Percentiles rank a stretch among this genome's conserved stretches.
These are phyloP conservation scores for Fusarium sp. DNA, from an alignment of 2,329 filamentous ascomycete genomes.

Conservation along the genomic window DNA sequence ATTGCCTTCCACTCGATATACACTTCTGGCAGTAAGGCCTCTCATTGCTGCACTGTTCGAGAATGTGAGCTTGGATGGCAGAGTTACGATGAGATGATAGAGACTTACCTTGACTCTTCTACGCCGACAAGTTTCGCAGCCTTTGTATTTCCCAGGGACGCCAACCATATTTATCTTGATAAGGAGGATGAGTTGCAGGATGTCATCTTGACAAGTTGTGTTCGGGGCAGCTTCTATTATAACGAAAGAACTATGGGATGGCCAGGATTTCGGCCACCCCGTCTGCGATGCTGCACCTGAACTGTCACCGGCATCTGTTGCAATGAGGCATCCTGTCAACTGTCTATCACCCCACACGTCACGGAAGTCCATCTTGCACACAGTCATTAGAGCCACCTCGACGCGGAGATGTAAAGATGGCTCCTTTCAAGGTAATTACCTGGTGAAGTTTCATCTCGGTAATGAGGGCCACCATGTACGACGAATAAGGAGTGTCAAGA, in stretches of 20 bases:
- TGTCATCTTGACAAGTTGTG: neutral
- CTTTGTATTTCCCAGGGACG: constrained; percentile 71
- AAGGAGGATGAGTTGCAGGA: neutral
- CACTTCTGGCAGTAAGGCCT: constrained; percentile 70
- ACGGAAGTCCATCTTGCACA: constrained; percentile 24
- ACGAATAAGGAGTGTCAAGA: constrained; percentile 34
- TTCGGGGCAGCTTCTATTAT: neutral
- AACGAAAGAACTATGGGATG: neutral
- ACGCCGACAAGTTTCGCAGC: constrained; percentile 69
- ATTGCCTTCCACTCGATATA: constrained; percentile 63
- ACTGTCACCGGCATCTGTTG: constrained; percentile 24
- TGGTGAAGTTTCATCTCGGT: constrained; percentile 34
- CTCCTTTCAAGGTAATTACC: constrained; percentile 28
- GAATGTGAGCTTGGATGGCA: constrained; percentile 2
- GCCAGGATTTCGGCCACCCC: constrained; percentile 18
- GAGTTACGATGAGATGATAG: neutral
- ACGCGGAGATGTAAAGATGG: constrained; percentile 16
- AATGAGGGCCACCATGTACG: constrained; percentile 29
- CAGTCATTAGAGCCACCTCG: constrained; percentile 4
- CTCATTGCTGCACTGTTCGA: constrained; percentile 67
- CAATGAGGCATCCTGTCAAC: constrained; percentile 31
- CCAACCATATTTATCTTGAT: constrained; percentile 62
- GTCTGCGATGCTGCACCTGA: constrained; percentile 32
- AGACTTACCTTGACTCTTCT: constrained; percentile 66
- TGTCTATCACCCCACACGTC: constrained; percentile 37